phyloP scores from a whole-genome alignment of 2,329 filamentous ascomycete species.

The Trichoderma hamatum region DNA sequence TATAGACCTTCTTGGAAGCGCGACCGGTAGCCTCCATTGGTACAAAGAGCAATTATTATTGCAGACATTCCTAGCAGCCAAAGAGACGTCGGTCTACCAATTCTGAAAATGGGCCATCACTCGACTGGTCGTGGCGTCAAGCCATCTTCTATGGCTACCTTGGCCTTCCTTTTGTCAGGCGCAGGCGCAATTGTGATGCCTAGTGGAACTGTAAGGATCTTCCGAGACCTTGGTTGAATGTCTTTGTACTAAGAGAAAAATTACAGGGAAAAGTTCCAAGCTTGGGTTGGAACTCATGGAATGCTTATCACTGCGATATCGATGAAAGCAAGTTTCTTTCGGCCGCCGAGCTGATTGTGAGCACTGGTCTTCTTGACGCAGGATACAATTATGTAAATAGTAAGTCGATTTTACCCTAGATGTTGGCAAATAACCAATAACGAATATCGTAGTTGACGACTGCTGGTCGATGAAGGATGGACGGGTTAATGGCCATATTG shows the following conservation, averaged over 20 bases:
- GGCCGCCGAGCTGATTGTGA: slow-evolving; percentile 51
- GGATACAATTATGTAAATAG: slow-evolving; percentile 62
- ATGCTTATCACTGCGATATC: slow-evolving; percentile 55
- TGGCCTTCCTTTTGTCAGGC: slow-evolving; percentile 7
- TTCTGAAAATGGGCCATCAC: neutral
- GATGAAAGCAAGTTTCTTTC: slow-evolving; percentile 52
- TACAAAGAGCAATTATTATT: neutral
- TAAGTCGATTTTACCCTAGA: neutral
- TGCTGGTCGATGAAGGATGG: slow-evolving; percentile 58
- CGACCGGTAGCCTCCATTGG: neutral
- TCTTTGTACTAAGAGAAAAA: neutral
- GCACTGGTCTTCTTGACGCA: slow-evolving; percentile 53
- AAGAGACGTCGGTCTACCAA: neutral
- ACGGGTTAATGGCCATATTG: slow-evolving; percentile 40
- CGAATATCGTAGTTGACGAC: slow-evolving; percentile 53
- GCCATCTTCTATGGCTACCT: slow-evolving; percentile 7
- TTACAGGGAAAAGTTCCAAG: slow-evolving; percentile 40
- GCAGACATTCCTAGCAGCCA: no score
- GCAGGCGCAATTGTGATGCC: slow-evolving; percentile 20
- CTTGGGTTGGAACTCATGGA: slow-evolving; percentile 57
- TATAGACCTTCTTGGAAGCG: neutral
- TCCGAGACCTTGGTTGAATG: neutral
- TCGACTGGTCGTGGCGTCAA: neutral
- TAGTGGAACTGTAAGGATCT: slow-evolving; percentile 19
- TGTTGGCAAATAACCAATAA: neutral